These are phyloP conservation scores for Salix koriyanagi DNA, from an alignment of 345 rosid genomes.

Conservation along the genomic window DNA sequence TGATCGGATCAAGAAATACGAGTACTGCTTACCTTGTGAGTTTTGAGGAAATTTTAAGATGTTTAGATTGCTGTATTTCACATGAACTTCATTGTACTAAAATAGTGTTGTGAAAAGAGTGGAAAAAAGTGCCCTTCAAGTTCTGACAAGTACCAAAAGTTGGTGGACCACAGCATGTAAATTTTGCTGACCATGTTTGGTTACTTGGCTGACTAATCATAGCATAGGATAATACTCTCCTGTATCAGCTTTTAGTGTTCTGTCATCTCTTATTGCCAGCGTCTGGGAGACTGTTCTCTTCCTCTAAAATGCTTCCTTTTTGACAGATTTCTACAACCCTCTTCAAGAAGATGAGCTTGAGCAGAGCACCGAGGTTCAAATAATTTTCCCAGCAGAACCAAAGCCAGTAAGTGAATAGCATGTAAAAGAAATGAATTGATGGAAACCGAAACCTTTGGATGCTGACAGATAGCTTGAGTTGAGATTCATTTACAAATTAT, in stretches of 20 bases:
- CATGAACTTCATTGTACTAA: neutral
- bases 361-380: slow-evolving; percentile 78
- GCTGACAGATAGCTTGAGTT: neutral
- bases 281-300: neutral
- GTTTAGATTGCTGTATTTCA: neutral
- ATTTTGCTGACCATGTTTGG: neutral
- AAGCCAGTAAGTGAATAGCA: slow-evolving; percentile 56
- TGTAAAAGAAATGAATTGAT: neutral
- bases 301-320: slow-evolving; percentile 7
- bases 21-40: slow-evolving; percentile 97
- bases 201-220: neutral
- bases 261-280: neutral
- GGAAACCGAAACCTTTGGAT: slow-evolving; percentile 14
- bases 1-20: slow-evolving; percentile 81
- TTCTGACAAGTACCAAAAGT: neutral
- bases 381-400: slow-evolving; percentile 72
- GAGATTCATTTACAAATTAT: neutral
- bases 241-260: neutral
- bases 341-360: slow-evolving; percentile 82
- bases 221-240: neutral
- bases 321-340: slow-evolving; percentile 83
- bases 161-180: neutral
- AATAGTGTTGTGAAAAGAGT: neutral
- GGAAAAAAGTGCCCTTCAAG: neutral
- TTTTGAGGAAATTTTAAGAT: slow-evolving; percentile 19